A percentile compares a stretch with the other conserved stretches of the same genome.
Conservation (phyloP, 768 basidiomycete genomes). For the Lentinus tigrinus region DNA sequence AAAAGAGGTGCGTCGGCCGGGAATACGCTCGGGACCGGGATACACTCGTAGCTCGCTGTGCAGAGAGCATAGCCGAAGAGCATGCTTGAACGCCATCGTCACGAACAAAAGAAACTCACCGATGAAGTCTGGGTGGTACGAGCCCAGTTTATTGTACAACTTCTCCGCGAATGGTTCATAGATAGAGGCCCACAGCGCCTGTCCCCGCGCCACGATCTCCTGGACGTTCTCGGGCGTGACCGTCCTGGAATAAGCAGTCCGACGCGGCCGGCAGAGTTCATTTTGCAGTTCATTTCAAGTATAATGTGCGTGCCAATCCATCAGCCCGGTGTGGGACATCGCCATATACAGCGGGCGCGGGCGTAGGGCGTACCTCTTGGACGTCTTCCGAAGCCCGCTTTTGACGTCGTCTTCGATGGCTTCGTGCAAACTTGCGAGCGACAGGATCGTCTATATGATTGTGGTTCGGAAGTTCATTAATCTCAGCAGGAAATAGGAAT, state of each 20-base stretch:
- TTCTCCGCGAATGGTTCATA: constrained; percentile 89
- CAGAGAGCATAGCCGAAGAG: too few relatives aligned
- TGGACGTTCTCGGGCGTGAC: constrained; percentile 65
- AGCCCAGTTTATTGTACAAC: constrained; percentile 80
- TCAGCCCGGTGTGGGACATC: neutral
- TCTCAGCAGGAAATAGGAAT: neutral
- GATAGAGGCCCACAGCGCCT: constrained; percentile 78
- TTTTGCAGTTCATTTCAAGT: neutral
- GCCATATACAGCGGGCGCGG: neutral
- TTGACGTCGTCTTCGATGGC: constrained; percentile 83
- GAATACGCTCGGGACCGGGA: too few relatives aligned
- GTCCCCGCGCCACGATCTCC: constrained; percentile 66
- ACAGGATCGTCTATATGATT: constrained; percentile 68
- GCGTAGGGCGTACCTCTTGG: constrained; percentile 51
- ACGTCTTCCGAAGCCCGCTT: constrained; percentile 59
- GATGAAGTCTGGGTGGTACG: constrained; percentile 93
- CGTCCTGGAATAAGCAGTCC: constrained; percentile 40
- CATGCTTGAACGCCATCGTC: too few relatives aligned
- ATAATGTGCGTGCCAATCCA: neutral
- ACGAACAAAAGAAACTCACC: constrained; percentile 47
- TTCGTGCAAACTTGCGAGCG: constrained; percentile 72
- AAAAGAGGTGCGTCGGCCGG: too few relatives aligned
- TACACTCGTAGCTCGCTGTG: too few relatives aligned
- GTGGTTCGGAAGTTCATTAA: neutral
- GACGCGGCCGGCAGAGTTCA: neutral